These are phyloP conservation scores for Backusella sp. DNA, from an alignment of 192 early-diverging fungal species.

Conservation along the genomic window DNA sequence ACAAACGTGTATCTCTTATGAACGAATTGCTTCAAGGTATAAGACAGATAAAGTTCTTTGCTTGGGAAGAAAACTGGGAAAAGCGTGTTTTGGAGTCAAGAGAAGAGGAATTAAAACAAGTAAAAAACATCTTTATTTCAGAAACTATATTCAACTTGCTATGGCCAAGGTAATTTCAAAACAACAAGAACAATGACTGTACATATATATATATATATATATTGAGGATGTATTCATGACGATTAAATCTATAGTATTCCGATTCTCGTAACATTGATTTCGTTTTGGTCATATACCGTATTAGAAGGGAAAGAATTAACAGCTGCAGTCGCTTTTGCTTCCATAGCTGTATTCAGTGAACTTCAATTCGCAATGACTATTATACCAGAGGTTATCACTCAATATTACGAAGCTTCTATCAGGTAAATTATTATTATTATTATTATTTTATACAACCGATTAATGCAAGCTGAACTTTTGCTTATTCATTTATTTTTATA, in stretches of 20 bases:
- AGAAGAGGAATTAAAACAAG: conserved; percentile 37
- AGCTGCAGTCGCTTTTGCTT: conserved; percentile 74
- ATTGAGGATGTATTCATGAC: no score
- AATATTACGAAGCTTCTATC: conserved; percentile 72
- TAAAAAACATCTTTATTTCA: conserved; percentile 17
- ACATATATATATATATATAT: no score
- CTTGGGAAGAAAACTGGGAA: conserved; percentile 56
- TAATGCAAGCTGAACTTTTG: neutral
- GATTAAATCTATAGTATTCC: conserved; percentile 4
- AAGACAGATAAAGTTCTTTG: conserved; percentile 88
- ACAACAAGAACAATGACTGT: neutral
- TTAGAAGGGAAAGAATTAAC: conserved; percentile 49
- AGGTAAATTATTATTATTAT: conserved; percentile 9
- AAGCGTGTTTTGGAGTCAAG: conserved; percentile 55
- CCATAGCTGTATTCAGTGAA: conserved; percentile 84
- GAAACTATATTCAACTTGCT: conserved; percentile 8
- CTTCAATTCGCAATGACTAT: conserved; percentile 79
- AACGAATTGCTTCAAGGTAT: conserved; percentile 69
- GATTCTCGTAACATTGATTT: conserved; percentile 26
- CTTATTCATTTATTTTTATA: neutral
- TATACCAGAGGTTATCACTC: conserved; percentile 74
- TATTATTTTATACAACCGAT: no score
- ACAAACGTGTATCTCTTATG: conserved; percentile 74
- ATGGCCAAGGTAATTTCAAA: conserved; percentile 37
- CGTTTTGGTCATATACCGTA: conserved; percentile 28